phyloP scores from a whole-genome alignment of 225 moss, liverwort and hornwort species.

The Neckera pumila region DNA sequence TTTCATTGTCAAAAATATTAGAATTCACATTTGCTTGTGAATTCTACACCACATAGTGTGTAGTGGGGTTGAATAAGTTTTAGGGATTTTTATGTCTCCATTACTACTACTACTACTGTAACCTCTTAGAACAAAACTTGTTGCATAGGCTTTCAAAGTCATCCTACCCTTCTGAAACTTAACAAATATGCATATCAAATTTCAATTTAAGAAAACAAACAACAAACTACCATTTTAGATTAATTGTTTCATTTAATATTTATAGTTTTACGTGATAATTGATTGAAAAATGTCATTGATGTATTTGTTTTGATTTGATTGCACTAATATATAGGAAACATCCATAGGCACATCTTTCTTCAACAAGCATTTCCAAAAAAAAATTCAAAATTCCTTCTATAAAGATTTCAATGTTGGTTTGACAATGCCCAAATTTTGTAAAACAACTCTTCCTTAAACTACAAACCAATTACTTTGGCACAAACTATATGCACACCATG shows the following conservation, averaged over 20 bases:
- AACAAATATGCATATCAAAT: neutral
- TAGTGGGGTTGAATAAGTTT: neutral
- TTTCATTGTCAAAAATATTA: too few relatives aligned
- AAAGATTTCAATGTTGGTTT: too few relatives aligned
- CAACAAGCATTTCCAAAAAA: too few relatives aligned
- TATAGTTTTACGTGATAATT: neutral
- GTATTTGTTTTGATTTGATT: rapidly evolving
- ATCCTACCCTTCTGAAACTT: rapidly evolving
- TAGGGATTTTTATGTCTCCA: neutral
- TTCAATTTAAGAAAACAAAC: too few relatives aligned
- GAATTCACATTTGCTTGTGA: too few relatives aligned
- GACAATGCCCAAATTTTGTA: too few relatives aligned
- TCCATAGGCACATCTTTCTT: neutral
- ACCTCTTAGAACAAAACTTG: neutral
- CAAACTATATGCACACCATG: too few relatives aligned
- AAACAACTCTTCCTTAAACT: too few relatives aligned
- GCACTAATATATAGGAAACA: neutral
- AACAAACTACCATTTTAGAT: too few relatives aligned
- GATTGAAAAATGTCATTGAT: neutral
- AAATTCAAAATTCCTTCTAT: too few relatives aligned
- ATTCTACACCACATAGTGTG: too few relatives aligned
- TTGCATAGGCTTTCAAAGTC: neutral
- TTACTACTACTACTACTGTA: neutral
- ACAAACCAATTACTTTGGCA: too few relatives aligned
- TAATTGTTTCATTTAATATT: neutral